Evolutionary conservation across 306 rosid genomes (phyloP).

Genomic region (Ochetophila trinervis): DNA sequence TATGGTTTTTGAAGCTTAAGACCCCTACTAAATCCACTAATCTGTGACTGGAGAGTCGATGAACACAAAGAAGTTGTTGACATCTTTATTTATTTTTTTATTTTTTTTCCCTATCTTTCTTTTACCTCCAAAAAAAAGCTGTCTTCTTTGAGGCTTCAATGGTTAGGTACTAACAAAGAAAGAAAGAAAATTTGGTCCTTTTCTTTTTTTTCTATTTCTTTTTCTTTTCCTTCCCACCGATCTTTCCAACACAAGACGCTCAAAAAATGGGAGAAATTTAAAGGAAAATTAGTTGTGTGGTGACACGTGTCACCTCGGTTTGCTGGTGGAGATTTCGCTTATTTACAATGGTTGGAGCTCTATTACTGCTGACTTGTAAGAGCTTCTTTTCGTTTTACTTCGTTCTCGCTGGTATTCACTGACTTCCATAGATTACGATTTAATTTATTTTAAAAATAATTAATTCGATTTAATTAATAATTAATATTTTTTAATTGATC

Average conservation of each 20-base stretch:
- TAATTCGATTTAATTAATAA: too few species aligned
- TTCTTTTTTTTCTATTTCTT: not conserved
- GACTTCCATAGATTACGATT: too few species aligned
- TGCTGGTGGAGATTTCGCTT: constrained; percentile 51
- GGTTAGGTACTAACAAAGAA: constrained; percentile 14
- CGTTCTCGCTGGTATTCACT: too few species aligned
- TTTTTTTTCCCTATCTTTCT: too few species aligned
- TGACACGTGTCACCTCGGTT: constrained; percentile 44
- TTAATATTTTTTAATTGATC: too few species aligned
- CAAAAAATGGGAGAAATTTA: constrained; percentile 7
- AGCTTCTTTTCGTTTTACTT: not conserved
- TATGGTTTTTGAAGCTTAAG: constrained; percentile 44
- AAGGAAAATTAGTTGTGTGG: constrained; percentile 21
- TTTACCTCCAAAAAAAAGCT: not conserved
- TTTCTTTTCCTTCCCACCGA: constrained; percentile 11
- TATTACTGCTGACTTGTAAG: constrained; percentile 16
- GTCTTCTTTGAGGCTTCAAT: constrained; percentile 25
- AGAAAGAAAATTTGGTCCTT: constrained; percentile 12
- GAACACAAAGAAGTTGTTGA: constrained; percentile 72
- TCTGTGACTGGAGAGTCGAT: constrained; percentile 67
- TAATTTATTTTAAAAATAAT: too few species aligned
- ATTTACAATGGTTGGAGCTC: constrained; percentile 85
- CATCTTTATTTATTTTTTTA: too few species aligned
- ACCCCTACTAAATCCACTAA: constrained; percentile 50
- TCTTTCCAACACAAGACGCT: constrained; percentile 20